Evolutionary conservation across 2,329 filamentous ascomycete genomes (phyloP).

Genomic region (Stylonectria norvegica): DNA sequence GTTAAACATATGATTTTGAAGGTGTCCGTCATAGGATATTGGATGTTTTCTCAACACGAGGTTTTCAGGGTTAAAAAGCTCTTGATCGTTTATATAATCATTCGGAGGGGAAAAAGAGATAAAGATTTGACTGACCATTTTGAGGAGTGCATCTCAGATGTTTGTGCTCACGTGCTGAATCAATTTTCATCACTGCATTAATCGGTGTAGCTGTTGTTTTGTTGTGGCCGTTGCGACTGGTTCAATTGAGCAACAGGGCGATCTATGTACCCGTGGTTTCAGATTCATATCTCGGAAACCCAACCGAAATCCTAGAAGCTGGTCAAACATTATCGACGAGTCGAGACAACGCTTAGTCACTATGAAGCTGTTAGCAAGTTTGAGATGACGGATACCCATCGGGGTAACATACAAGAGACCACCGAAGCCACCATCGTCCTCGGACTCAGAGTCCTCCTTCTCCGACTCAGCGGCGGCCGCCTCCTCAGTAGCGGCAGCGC

Average conservation of each 20-base stretch:
- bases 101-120: conserved; percentile 31
- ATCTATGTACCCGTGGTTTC: conserved; percentile 45
- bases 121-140: conserved; percentile 45
- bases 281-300: conserved; percentile 44
- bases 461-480: conserved; percentile 59
- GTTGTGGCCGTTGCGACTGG: conserved; percentile 33
- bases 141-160: neutral
- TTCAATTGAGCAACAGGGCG: conserved; percentile 43
- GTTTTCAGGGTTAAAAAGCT: conserved; percentile 68
- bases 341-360: conserved; percentile 49
- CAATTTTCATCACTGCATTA: conserved; percentile 18
- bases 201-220: too few species aligned
- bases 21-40: conserved; percentile 54
- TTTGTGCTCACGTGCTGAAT: conserved; percentile 9
- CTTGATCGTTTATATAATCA: conserved; percentile 58
- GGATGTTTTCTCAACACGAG: conserved; percentile 57
- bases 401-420: conserved; percentile 64
- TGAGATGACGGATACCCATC: neutral
- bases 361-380: conserved; percentile 40
- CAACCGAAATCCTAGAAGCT: conserved; percentile 42
- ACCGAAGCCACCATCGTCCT: conserved; percentile 69
- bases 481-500: conserved; percentile 47
- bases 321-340: conserved; percentile 34
- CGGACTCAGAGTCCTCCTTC: conserved; percentile 65
- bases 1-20: conserved; percentile 15